Evolutionary conservation across 768 basidiomycete species (phyloP).

Genomic region (Serendipita sp.): DNA sequence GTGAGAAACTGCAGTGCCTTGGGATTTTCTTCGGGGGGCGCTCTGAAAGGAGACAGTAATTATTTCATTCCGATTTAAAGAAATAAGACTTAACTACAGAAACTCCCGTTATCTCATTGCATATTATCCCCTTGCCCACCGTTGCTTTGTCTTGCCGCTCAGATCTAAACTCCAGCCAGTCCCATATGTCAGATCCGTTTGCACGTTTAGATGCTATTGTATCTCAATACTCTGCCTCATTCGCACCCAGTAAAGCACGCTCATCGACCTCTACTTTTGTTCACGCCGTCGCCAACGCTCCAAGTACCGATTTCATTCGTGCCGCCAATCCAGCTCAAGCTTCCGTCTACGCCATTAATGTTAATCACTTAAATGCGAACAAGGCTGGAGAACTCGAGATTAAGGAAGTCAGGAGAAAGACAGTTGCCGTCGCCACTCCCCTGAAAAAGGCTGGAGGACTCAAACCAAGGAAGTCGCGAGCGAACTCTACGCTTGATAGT

Average conservation of each 20-base stretch:
- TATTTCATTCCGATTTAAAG: not conserved
- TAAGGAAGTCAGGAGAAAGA: not conserved
- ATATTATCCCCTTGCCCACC: too few relatives aligned
- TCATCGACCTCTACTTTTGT: not conserved
- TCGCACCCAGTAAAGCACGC: not conserved
- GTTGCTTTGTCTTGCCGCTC: too few relatives aligned
- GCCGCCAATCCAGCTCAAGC: constrained; percentile 3
- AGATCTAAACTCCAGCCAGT: not conserved
- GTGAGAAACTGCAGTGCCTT: too few relatives aligned
- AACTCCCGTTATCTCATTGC: too few relatives aligned
- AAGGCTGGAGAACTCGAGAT: not conserved
- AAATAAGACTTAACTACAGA: too few relatives aligned
- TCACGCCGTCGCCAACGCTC: not conserved
- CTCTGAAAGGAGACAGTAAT: not conserved
- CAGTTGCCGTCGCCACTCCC: not conserved
- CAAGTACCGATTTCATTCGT: constrained; percentile 2
- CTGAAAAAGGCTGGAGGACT: not conserved
- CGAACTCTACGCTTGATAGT: not conserved
- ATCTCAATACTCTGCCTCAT: not conserved
- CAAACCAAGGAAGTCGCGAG: not conserved
- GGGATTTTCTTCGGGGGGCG: too few relatives aligned
- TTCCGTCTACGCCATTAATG: not conserved
- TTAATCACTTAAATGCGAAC: not conserved
- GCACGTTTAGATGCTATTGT: not conserved
- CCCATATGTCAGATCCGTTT: not conserved